Evolutionary conservation across 2,329 filamentous ascomycete species (phyloP).

Genomic region (Hymenoscyphus albidus): DNA sequence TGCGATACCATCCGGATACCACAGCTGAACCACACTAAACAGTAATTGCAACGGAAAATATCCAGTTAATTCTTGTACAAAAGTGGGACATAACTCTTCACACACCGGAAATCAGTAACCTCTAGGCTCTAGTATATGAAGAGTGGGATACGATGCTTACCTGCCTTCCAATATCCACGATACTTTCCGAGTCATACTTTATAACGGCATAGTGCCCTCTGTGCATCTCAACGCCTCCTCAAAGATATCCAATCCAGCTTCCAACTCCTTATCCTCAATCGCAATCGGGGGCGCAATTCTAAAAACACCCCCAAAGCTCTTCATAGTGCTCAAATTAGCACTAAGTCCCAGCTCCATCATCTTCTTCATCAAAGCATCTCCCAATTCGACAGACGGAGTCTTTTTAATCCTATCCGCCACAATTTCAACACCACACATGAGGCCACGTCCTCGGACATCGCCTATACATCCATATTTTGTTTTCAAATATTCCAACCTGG

Average conservation of each 20-base stretch:
- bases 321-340: conserved; percentile 52
- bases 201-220: not conserved
- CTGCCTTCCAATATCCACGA: not conserved
- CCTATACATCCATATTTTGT: conserved; percentile 57
- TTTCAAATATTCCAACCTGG: conserved; percentile 43
- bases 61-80: too few species aligned
- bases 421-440: conserved; percentile 58
- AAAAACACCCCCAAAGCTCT: conserved; percentile 54
- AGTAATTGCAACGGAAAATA: not conserved
- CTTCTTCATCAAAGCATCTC: conserved; percentile 43
- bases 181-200: not conserved
- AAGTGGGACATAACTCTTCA: too few species aligned
- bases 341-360: conserved; percentile 52
- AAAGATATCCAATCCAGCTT: conserved; percentile 50
- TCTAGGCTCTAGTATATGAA: too few species aligned
- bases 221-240: conserved; percentile 47
- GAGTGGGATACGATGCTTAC: too few species aligned
- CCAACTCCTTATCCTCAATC: conserved; percentile 47
- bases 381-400: conserved; percentile 45
- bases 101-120: too few species aligned
- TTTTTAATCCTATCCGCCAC: conserved; percentile 48
- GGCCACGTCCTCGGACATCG: conserved; percentile 55
- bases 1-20: not conserved
- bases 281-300: conserved; percentile 59
- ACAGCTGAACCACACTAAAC: not conserved